These are phyloP conservation scores for Acrocalymma vagum DNA, from an alignment of 2,329 filamentous ascomycete species.

Conservation along the genomic window DNA sequence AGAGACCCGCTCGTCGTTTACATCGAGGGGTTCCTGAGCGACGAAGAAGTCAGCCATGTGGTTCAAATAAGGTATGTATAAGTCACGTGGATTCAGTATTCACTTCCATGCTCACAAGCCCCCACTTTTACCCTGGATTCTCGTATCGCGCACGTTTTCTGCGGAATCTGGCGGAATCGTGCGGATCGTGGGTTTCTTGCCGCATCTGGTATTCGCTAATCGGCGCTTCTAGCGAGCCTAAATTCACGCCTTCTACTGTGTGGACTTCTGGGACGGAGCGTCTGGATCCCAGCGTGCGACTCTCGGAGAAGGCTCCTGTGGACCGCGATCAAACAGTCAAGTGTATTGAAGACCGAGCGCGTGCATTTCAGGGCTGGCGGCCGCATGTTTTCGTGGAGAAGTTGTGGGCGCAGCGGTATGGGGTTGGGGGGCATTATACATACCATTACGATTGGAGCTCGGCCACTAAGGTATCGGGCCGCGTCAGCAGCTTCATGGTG, in stretches of 20 bases:
- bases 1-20: conserved; percentile 66
- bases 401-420: conserved; percentile 68
- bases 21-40: conserved; percentile 63
- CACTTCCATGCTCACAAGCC: too few species aligned
- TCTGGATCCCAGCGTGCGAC: conserved; percentile 59
- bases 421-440: conserved; percentile 64
- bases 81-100: too few species aligned
- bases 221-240: conserved; percentile 51
- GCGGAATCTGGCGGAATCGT: too few species aligned
- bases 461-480: conserved; percentile 45
- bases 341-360: conserved; percentile 67
- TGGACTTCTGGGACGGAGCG: conserved; percentile 58
- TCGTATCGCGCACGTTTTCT: too few species aligned
- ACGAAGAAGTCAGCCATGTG: conserved; percentile 59
- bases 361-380: conserved; percentile 68
- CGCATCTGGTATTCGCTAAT: too few species aligned
- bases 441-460: conserved; percentile 65
- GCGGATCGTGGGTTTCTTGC: too few species aligned
- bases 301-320: conserved; percentile 59
- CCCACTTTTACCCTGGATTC: too few species aligned
- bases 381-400: conserved; percentile 66
- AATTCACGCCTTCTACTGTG: conserved; percentile 64
- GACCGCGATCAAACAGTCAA: conserved; percentile 57
- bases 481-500: conserved; percentile 69
- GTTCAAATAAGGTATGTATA: conserved; percentile 60